Evolutionary conservation across 2,329 filamentous ascomycete species (phyloP), one percentile per base, ranked within the genome.

Genomic region (Aspergillus costaricaensis): DNA sequence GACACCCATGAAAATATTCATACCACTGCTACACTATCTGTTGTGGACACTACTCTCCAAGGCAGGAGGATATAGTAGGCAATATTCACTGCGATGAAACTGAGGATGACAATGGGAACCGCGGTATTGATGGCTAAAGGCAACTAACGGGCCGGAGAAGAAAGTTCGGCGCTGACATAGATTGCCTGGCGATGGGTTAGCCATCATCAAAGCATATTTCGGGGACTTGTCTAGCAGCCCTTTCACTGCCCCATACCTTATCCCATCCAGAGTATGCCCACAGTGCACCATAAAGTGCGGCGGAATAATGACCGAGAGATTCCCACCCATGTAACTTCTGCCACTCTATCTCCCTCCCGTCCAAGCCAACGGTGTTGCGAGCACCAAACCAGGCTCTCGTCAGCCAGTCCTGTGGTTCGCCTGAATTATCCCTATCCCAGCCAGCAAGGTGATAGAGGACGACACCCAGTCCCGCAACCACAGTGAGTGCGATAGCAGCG

Each of bases 191-290:
- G 14, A 19, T n/a, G 9, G 3, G 23, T 27, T 27, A 27, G 25
- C 25, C 25, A 27, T 8, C 25, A 27, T 27, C 2, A 8, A 8
- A 27, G 7, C 7, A 27, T 27, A 27, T 2, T 27, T 9, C 7
- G 7, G 7, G 25, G 25, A 8, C 0, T 27, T 0, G 25, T 27
- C 7, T 8, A 0, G 25, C 25, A 27, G 25, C 25, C 2, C 7
- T 8, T 27, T 9, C 25, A 27, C 25, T 27, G 7, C 25, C 25
- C 2, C 23, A 32, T 58, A 53, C 62, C 60, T 65, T 65, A n/a
- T 65, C 64, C 64, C 62, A 65, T 15, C 62, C 64, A 0, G 62
- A 65, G 36, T 65, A 65, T 0, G 64, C 64, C 64, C 62, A 65
- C 1, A 62, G 47, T 1, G 62, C 62, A 9, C 64, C 62, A 44